These are phyloP conservation scores for Talaromyces liani DNA, from an alignment of 495 filamentous ascomycete species.

Conservation along the genomic window DNA sequence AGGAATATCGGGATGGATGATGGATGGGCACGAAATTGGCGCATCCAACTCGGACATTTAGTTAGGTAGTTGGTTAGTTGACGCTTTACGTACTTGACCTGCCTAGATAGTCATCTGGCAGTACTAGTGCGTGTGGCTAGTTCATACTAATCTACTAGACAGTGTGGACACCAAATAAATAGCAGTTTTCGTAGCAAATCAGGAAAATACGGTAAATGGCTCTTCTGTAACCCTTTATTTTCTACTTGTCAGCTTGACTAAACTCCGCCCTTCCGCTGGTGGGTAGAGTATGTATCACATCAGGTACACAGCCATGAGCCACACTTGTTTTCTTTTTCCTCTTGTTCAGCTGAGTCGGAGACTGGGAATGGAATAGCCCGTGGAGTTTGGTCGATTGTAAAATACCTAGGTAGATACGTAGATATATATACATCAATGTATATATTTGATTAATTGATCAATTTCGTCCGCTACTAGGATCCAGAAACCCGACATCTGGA, in stretches of 20 bases:
- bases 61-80: background rate
- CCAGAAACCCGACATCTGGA: background rate
- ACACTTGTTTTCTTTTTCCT: background rate
- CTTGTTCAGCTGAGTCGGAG: background rate
- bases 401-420: background rate
- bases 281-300: background rate
- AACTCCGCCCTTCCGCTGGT: background rate
- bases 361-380: background rate
- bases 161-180: background rate
- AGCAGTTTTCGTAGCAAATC: background rate
- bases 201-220: background rate
- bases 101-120: background rate
- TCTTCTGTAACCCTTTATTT: background rate
- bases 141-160: background rate
- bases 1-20: background rate
- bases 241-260: background rate
- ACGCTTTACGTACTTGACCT: background rate
- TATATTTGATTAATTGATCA: background rate
- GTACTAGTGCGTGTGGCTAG: background rate
- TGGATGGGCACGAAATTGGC: background rate
- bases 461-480: background rate
- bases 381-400: background rate
- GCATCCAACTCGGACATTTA: background rate
- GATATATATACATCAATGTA: background rate
- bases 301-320: background rate